Evolutionary conservation across 2,329 filamentous ascomycete species (phyloP).

Genomic region (Phoma sp.): DNA sequence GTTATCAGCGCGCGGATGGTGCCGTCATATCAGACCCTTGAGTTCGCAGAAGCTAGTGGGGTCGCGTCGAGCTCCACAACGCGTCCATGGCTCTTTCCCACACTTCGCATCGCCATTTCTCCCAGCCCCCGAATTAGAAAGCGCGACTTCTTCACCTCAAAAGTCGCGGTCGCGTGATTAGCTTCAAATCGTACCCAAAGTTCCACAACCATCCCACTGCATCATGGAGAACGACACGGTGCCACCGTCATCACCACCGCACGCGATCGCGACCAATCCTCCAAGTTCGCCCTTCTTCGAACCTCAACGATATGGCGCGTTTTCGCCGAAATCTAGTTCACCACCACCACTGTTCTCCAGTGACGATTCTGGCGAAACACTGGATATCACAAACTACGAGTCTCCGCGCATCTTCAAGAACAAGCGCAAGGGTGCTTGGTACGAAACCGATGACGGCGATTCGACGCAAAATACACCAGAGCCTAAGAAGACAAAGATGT

Average conservation of each 20-base stretch:
- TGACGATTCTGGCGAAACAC: slow-evolving; percentile 39
- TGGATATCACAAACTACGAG: slow-evolving; percentile 42
- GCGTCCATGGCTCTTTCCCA: slow-evolving; percentile 10
- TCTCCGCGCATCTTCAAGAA: slow-evolving; percentile 43
- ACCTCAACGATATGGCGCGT: slow-evolving; percentile 20
- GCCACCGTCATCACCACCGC: slow-evolving; percentile 33
- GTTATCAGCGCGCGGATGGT: slow-evolving; percentile 20
- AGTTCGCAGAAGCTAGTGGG: slow-evolving; percentile 5
- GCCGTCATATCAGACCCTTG: slow-evolving; percentile 13
- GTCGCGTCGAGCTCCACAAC: slow-evolving; percentile 16
- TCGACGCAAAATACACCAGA: slow-evolving; percentile 23
- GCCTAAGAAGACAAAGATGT: slow-evolving; percentile 38
- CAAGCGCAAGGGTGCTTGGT: slow-evolving; percentile 45
- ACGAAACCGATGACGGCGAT: slow-evolving; percentile 26
- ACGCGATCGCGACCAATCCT: slow-evolving; percentile 27
- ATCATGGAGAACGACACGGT: slow-evolving; percentile 34
- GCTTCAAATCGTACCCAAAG: neutral
- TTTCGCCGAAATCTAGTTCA: slow-evolving; percentile 41
- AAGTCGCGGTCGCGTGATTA: slow-evolving; percentile 10
- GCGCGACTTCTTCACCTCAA: neutral
- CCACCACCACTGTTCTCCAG: slow-evolving; percentile 45
- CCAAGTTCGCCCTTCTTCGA: slow-evolving; percentile 39
- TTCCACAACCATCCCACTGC: neutral
- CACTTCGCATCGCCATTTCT: neutral
- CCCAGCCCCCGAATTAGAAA: slow-evolving; percentile 9